Percentiles rank a stretch among this genome's conserved stretches.
phyloP scores from a whole-genome alignment of 1,284 basidiomycete species.

The Cutaneotrichosporon curvatum region DNA sequence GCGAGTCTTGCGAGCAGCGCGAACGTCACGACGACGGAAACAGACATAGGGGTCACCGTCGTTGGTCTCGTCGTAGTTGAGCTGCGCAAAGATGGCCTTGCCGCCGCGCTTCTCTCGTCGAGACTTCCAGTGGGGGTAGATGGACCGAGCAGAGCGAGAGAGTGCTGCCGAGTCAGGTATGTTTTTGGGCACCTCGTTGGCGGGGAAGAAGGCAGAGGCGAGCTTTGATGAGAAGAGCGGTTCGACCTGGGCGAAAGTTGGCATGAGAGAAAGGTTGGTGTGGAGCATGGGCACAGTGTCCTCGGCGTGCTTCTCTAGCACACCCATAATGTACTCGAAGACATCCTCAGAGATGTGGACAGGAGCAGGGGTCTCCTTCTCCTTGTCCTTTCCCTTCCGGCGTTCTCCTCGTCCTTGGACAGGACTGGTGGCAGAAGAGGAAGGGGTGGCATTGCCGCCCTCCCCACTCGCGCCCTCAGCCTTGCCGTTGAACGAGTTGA shows the following conservation, averaged over 20 bases:
- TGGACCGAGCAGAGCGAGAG: conserved; percentile 57
- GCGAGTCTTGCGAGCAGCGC: conserved; percentile 88
- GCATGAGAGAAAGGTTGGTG: conserved; percentile 56
- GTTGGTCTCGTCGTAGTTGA: conserved; percentile 87
- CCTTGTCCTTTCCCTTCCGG: conserved; percentile 45
- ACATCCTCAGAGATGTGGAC: conserved; percentile 70
- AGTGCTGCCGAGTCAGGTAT: conserved; percentile 56
- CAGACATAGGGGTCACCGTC: conserved; percentile 96
- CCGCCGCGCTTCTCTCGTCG: conserved; percentile 66
- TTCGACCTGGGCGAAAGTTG: conserved; percentile 72
- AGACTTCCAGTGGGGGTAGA: conserved; percentile 78
- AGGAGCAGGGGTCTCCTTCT: conserved; percentile 47
- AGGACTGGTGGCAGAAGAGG: conserved; percentile 11
- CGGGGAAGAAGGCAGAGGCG: conserved; percentile 56
- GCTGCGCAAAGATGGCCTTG: conserved; percentile 65
- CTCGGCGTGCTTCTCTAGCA: conserved; percentile 86
- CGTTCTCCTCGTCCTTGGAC: conserved; percentile 43
- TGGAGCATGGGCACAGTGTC: conserved; percentile 86
- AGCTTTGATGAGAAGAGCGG: conserved; percentile 59
- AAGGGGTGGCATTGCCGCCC: conserved; percentile 51
- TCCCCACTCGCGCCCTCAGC: conserved; percentile 68
- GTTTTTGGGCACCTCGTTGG: conserved; percentile 56
- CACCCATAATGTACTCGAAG: conserved; percentile 90
- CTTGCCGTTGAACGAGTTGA: conserved; percentile 82
- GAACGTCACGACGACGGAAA: conserved; percentile 92